Percentiles rank a stretch among this genome's conserved stretches.
phyloP scores from a whole-genome alignment of 2,329 filamentous ascomycete species.

The Dactylonectria estremocensis region DNA sequence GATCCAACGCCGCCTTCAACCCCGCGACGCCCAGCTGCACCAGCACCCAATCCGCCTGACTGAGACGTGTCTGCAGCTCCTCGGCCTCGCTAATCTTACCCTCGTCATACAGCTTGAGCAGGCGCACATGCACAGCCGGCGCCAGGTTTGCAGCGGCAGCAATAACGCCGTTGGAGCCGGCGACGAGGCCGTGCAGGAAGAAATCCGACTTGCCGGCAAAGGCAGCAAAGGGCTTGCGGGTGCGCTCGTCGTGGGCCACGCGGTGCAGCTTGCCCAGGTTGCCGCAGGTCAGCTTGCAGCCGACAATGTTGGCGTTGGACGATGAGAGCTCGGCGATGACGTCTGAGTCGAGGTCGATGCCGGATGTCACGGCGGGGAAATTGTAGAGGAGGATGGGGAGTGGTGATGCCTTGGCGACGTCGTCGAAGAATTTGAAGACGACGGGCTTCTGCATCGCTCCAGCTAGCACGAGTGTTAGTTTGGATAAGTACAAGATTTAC shows the following conservation, averaged over 20 bases:
- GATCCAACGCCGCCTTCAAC: conserved; percentile 18
- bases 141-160: conserved; percentile 21
- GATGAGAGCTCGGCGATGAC: conserved; percentile 54
- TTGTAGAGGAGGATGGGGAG: conserved; percentile 77
- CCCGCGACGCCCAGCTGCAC: conserved; percentile 24
- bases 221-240: conserved; percentile 10
- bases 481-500: conserved; percentile 58
- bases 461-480: conserved; percentile 12
- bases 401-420: conserved; percentile 71
- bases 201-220: conserved; percentile 31
- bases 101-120: conserved; percentile 26
- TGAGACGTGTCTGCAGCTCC: conserved; percentile 17
- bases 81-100: conserved; percentile 25
- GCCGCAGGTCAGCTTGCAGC: conserved; percentile 22
- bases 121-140: conserved; percentile 17
- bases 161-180: conserved; percentile 29
- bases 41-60: conserved; percentile 24
- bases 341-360: conserved; percentile 73
- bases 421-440: conserved; percentile 70
- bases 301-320: conserved; percentile 29
- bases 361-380: conserved; percentile 72
- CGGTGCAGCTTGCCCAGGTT: conserved; percentile 31
- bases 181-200: conserved; percentile 22
- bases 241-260: conserved; percentile 13
- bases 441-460: conserved; percentile 62